phyloP scores from a whole-genome alignment of 1,139 yeast species.

The Blastobotrys malaysiensis region DNA sequence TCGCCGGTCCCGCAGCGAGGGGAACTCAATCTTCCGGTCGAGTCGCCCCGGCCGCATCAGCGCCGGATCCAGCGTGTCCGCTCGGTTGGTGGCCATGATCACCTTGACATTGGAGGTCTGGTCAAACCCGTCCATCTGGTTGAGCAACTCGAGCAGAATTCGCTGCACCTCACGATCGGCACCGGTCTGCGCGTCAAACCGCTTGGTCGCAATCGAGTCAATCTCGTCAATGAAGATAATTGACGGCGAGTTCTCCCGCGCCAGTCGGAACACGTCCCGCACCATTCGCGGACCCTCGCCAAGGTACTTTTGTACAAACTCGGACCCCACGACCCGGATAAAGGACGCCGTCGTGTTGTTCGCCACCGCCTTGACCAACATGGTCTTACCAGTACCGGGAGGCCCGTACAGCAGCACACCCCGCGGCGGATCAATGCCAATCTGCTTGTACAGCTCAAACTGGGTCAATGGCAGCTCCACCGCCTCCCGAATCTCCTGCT shows the following conservation, averaged over 20 bases:
- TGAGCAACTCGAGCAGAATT: constrained; percentile 87
- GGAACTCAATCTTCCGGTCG: constrained; percentile 97
- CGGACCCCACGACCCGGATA: constrained; percentile 95
- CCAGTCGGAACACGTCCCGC: constrained; percentile 93
- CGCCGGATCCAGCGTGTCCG: constrained; percentile 97
- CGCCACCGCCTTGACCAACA: constrained; percentile 98
- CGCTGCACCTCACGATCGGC: constrained; percentile 99
- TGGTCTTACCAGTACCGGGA: constrained; percentile 99
- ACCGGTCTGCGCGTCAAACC: constrained; percentile 99
- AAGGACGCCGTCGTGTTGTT: constrained; percentile 93
- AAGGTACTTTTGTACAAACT: constrained; percentile 93
- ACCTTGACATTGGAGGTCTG: constrained; percentile 94
- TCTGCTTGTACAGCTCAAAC: constrained; percentile 91
- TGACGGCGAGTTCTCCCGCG: constrained; percentile 95
- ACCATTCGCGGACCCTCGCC: constrained; percentile 99
- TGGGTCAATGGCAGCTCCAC: constrained; percentile 96
- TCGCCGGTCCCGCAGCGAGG: constrained; percentile 90
- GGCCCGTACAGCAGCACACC: constrained; percentile 97
- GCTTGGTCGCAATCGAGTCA: constrained; percentile 98
- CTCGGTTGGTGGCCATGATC: constrained; percentile 98
- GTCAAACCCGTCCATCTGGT: constrained; percentile 99
- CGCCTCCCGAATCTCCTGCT: constrained; percentile 97
- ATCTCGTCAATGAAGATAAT: constrained; percentile 97
- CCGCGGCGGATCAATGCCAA: constrained; percentile 98
- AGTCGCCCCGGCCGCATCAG: constrained; percentile 96